Conservation (phyloP, 2,329 filamentous ascomycete species). For the Sporothrix phasma region DNA sequence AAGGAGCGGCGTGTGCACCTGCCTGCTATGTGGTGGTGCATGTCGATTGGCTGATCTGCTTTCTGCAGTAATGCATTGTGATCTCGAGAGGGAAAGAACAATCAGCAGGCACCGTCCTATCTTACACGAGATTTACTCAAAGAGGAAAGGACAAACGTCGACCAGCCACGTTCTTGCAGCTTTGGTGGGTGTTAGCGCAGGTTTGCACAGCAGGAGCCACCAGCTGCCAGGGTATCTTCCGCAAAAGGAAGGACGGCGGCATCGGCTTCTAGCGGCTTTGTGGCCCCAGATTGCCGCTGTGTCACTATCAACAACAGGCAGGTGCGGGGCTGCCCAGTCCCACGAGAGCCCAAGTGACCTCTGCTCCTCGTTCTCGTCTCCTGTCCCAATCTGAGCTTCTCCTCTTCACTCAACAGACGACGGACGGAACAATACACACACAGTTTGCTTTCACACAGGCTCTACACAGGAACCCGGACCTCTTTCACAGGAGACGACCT, state of each 20-base stretch:
- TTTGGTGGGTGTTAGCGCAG: background rate
- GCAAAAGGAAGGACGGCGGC: background rate
- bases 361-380: background rate
- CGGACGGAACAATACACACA: too few species aligned
- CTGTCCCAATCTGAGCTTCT: background rate
- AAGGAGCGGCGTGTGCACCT: background rate
- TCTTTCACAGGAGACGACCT: too few species aligned
- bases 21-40: background rate
- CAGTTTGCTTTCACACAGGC: too few species aligned
- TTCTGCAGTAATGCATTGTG: too few species aligned
- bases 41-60: background rate
- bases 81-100: background rate
- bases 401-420: background rate
- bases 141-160: background rate
- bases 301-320: background rate
- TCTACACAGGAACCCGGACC: background rate
- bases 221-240: background rate
- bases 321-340: slow-evolving; percentile 2
- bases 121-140: slow-evolving; percentile 2
- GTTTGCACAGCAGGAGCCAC: background rate
- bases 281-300: background rate
- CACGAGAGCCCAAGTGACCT: slow-evolving; percentile 1
- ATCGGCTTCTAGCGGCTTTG: slow-evolving; percentile 11
- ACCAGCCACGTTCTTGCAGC: background rate
- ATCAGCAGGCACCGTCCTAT: background rate